A percentile compares a stretch with the other conserved stretches of the same genome.
These are phyloP conservation scores for Serendipita sp. DNA, from an alignment of 768 basidiomycete genomes.

Conservation along the genomic window DNA sequence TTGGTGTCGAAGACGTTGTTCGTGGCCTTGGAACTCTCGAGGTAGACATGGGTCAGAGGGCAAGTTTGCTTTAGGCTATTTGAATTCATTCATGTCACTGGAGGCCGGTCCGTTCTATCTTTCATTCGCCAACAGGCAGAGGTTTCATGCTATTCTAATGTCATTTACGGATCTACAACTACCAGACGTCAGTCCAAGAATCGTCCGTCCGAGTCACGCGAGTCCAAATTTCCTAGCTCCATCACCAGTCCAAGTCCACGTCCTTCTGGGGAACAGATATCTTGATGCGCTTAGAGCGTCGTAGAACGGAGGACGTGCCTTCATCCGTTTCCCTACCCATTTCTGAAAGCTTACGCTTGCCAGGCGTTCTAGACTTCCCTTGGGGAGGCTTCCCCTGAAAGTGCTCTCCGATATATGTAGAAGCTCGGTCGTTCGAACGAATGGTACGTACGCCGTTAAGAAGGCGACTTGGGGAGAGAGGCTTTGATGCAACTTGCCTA, in stretches of 20 bases:
- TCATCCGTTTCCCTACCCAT: background rate
- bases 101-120: too few species aligned
- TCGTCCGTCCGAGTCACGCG: too few species aligned
- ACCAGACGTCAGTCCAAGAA: too few species aligned
- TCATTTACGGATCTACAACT: too few species aligned
- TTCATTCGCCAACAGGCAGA: too few species aligned
- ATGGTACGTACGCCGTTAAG: background rate
- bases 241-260: conserved; percentile 1
- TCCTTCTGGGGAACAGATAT: background rate
- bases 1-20: conserved; percentile 1
- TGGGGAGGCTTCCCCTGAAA: too few species aligned
- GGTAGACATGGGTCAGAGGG: background rate
- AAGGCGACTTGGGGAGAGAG: background rate
- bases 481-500: background rate
- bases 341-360: background rate
- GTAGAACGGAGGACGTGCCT: background rate
- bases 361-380: background rate
- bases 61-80: too few species aligned
- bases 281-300: conserved; percentile 1
- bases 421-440: background rate
- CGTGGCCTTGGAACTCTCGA: conserved; percentile 4
- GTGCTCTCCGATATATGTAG: too few species aligned
- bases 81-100: too few species aligned
- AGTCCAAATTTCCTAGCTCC: background rate
- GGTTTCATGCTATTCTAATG: too few species aligned